Evolutionary conservation across 768 basidiomycete species (phyloP).

Genomic region (Tricholomella constricta): DNA sequence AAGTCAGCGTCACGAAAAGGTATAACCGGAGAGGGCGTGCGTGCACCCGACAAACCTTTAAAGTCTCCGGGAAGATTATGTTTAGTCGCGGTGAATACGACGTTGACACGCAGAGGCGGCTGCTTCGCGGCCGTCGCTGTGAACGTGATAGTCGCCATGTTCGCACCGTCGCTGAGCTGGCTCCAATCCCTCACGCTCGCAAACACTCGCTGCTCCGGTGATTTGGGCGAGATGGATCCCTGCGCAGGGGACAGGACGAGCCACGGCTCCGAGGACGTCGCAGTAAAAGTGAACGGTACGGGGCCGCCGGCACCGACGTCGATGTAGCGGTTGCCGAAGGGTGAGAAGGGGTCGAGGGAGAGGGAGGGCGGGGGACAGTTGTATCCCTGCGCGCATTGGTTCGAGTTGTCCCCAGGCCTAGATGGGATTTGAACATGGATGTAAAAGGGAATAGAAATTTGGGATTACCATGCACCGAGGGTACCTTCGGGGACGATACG

Average conservation of each 20-base stretch:
- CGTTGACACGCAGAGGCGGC: constrained; percentile 32
- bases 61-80: constrained; percentile 41
- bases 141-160: constrained; percentile 44
- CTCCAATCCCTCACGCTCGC: constrained; percentile 65
- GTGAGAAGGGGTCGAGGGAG: constrained; percentile 57
- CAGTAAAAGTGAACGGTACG: constrained; percentile 55
- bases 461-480: constrained; percentile 56
- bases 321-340: constrained; percentile 56
- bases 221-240: constrained; percentile 49
- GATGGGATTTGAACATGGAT: background rate
- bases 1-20: background rate
- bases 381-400: constrained; percentile 54
- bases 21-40: background rate
- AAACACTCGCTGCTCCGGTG: constrained; percentile 56
- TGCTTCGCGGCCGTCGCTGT: constrained; percentile 45
- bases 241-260: constrained; percentile 44
- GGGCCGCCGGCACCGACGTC: constrained; percentile 67
- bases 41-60: constrained; percentile 42
- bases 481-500: constrained; percentile 63
- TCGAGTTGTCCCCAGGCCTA: constrained; percentile 69
- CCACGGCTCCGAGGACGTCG: constrained; percentile 53
- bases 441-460: background rate
- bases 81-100: constrained; percentile 39
- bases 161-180: constrained; percentile 39
- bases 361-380: constrained; percentile 52